These are phyloP conservation scores for Arabidopsis arenosa DNA, from an alignment of 345 rosid genomes.

Conservation along the genomic window DNA sequence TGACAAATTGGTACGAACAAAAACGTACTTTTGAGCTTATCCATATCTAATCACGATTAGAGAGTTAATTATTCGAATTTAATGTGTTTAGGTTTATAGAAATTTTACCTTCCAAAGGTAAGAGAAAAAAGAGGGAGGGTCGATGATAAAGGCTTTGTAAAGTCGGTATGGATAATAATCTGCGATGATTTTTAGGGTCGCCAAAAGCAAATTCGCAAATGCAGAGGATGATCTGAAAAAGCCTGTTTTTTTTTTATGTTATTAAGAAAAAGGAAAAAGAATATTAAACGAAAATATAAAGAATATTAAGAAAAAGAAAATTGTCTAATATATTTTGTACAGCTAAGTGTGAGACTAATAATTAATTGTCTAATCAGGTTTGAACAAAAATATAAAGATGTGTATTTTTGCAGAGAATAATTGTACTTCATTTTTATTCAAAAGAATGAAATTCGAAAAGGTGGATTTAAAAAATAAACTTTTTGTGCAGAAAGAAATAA, in stretches of 20 bases:
- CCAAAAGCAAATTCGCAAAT: conserved; percentile 73
- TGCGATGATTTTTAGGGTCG: conserved; percentile 75
- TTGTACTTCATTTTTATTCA: conserved; percentile 23
- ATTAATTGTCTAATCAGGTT: conserved; percentile 23
- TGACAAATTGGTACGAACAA: conserved; percentile 31
- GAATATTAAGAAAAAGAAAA: no score
- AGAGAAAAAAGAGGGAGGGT: conserved; percentile 94
- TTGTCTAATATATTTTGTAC: no score
- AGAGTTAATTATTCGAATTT: not conserved
- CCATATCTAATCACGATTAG: not conserved
- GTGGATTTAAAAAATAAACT: not conserved
- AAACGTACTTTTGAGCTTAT: not conserved
- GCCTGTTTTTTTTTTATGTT: conserved; percentile 54
- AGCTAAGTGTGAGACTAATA: conserved; percentile 27
- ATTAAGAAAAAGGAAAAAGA: conserved; percentile 12
- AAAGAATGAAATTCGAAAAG: conserved; percentile 29
- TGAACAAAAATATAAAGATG: conserved; percentile 25
- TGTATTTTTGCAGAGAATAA: conserved; percentile 38
- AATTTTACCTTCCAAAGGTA: conserved; percentile 85
- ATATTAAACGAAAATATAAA: conserved; percentile 37
- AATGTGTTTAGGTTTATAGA: not conserved
- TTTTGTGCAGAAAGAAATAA: conserved; percentile 27
- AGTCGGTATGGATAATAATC: conserved; percentile 89
- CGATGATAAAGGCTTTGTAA: conserved; percentile 80
- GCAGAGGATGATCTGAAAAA: conserved; percentile 95